These are phyloP conservation scores for Pichia gijzeniarum DNA, from an alignment of 805 yeast species.

Conservation along the genomic window DNA sequence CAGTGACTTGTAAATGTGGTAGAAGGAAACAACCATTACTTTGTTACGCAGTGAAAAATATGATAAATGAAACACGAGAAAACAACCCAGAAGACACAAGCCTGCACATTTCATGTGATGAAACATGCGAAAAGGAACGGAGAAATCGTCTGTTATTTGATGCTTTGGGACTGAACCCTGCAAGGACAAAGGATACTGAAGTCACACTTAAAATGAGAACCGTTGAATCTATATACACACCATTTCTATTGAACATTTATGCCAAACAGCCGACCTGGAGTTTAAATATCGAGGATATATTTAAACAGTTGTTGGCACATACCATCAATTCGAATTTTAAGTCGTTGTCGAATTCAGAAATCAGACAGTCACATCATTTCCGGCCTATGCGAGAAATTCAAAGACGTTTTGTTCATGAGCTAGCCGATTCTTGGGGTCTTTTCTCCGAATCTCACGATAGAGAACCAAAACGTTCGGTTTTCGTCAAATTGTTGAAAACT, in stretches of 20 bases:
- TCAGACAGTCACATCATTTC: conserved; percentile 43
- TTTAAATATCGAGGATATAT: conserved; percentile 46
- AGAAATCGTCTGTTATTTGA: conserved; percentile 57
- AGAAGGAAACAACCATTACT: conserved; percentile 38
- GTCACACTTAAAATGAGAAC: conserved; percentile 19
- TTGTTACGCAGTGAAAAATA: conserved; percentile 40
- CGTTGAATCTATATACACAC: conserved; percentile 37
- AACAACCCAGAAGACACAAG: background rate
- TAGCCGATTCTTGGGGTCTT: conserved; percentile 53
- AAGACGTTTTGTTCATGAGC: conserved; percentile 61
- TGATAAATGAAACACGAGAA: background rate
- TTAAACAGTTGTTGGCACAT: conserved; percentile 36
- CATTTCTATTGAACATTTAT: conserved; percentile 41
- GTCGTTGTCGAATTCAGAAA: conserved; percentile 3
- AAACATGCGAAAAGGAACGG: conserved; percentile 53
- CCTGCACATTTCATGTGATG: conserved; percentile 52
- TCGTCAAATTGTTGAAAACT: conserved; percentile 35
- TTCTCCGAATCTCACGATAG: conserved; percentile 72
- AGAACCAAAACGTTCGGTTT: conserved; percentile 74
- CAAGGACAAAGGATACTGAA: conserved; percentile 14
- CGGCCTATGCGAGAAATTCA: conserved; percentile 68
- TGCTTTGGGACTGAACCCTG: conserved; percentile 41
- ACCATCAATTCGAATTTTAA: conserved; percentile 6
- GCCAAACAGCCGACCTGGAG: conserved; percentile 64
- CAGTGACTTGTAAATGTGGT: conserved; percentile 60